A percentile compares a stretch with the other conserved stretches of the same genome.
Evolutionary conservation across 306 rosid genomes (phyloP).

Genomic region (Cicer chorassanicum): DNA sequence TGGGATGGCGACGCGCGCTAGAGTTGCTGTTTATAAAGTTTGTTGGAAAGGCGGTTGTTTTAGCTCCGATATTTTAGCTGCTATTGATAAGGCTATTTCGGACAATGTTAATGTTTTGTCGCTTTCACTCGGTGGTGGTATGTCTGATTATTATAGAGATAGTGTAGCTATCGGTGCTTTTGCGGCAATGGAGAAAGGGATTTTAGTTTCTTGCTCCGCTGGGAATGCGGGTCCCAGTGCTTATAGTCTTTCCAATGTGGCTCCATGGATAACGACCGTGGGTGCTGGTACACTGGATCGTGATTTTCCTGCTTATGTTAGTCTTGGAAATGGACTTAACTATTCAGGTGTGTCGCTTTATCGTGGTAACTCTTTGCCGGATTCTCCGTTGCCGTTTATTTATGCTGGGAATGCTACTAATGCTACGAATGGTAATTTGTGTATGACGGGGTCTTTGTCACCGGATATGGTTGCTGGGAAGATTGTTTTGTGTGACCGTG

Average conservation of each 20-base stretch:
- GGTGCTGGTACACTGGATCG: slow-evolving; percentile 98
- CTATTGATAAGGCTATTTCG: slow-evolving; percentile 67
- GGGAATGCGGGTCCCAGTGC: slow-evolving; percentile 87
- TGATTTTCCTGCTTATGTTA: slow-evolving; percentile 80
- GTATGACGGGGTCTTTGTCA: slow-evolving; percentile 70
- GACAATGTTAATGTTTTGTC: slow-evolving; percentile 81
- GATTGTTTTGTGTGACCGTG: slow-evolving; percentile 83
- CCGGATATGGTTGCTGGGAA: slow-evolving; percentile 80
- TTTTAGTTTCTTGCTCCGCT: slow-evolving; percentile 80
- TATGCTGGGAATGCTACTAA: slow-evolving; percentile 80
- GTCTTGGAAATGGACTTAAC: slow-evolving; percentile 77
- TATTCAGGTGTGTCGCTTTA: slow-evolving; percentile 85
- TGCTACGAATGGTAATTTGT: slow-evolving; percentile 62
- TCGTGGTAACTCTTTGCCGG: slow-evolving; percentile 59
- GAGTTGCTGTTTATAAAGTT: slow-evolving; percentile 82
- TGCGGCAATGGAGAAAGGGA: slow-evolving; percentile 90
- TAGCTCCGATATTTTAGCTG: slow-evolving; percentile 87
- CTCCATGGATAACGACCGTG: slow-evolving; percentile 96
- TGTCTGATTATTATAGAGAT: slow-evolving; percentile 74
- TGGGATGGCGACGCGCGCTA: slow-evolving; percentile 87
- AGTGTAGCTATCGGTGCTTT: slow-evolving; percentile 84
- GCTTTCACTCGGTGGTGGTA: slow-evolving; percentile 93
- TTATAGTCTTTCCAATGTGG: slow-evolving; percentile 68
- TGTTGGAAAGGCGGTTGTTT: slow-evolving; percentile 95
- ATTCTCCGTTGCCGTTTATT: slow-evolving; percentile 56